Evolutionary conservation across 2,329 filamentous ascomycete species (phyloP), one percentile per base, ranked within the genome.

Genomic region (Leptographium flavum): DNA sequence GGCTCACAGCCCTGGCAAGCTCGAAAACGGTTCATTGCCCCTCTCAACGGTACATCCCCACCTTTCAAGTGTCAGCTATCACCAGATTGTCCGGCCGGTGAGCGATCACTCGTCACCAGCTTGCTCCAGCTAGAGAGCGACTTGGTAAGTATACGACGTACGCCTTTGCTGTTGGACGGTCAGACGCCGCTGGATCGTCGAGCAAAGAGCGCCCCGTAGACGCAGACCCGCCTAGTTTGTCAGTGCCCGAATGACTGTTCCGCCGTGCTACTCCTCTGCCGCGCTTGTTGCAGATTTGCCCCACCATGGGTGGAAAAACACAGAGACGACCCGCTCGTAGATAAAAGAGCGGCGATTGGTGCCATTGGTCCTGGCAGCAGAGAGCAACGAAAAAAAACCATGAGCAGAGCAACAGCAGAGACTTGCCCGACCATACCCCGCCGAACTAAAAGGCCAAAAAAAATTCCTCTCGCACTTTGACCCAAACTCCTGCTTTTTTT

Each of bases 31-130:
- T n/a, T n/a, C n/a, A 7, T 3, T 17, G 13, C 31, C 40, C 40
- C 40, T 42, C 40, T 27, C 14, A 14, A 19, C 33, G 22, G 13
- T n/a, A 36, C 49, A 45, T 45, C 49, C 47, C 49, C 49, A 42
- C 49, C 47, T 50, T 49, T 47, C 47, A 36, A 48, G 37, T 30
- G 21, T 31, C n/a, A n/a, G n/a, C n/a, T n/a, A n/a, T n/a, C n/a
- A n/a, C n/a, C n/a, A n/a, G n/a, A n/a, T n/a, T n/a, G n/a, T n/a
- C n/a, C n/a, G n/a, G n/a, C n/a, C n/a, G n/a, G n/a, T n/a, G n/a
- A n/a, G n/a, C n/a, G n/a, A n/a, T n/a, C n/a, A n/a, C n/a, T n/a
- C n/a, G n/a, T 46, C 46, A 32, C 35, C 44, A 43, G 37, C 23
- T 41, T n/a, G n/a, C n/a, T n/a, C n/a, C n/a, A n/a, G n/a, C n/a